Conservation (phyloP, 768 basidiomycete species). For the Suillus subluteus region DNA sequence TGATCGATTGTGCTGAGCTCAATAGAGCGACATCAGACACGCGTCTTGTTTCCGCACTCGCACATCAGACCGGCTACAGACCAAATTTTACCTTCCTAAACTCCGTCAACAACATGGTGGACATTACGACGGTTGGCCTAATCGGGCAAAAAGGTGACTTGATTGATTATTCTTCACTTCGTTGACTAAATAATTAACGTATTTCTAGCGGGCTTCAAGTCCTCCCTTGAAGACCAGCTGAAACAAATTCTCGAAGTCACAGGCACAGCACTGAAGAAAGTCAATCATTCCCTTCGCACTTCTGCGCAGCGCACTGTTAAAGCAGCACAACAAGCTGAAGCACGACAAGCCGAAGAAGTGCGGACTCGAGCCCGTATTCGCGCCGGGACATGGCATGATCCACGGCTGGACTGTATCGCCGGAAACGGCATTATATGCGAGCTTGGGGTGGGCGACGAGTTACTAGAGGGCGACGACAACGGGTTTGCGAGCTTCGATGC, state of each 20-base stretch:
- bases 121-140: slow-evolving; percentile 90
- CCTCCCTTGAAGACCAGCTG: slow-evolving; percentile 79
- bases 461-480: slow-evolving; percentile 42
- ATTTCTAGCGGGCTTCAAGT: slow-evolving; percentile 75
- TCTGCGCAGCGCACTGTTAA: slow-evolving; percentile 45
- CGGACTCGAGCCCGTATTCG: slow-evolving; percentile 51
- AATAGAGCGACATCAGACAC: slow-evolving; percentile 71
- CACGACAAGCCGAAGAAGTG: slow-evolving; percentile 40
- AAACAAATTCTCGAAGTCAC: slow-evolving; percentile 84
- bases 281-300: slow-evolving; percentile 53
- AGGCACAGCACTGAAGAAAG: slow-evolving; percentile 67
- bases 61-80: slow-evolving; percentile 85
- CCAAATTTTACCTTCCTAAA: slow-evolving; percentile 87
- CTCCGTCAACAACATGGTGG: slow-evolving; percentile 81
- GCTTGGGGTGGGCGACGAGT: slow-evolving; percentile 82
- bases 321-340: slow-evolving; percentile 40
- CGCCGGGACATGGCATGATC: slow-evolving; percentile 83
- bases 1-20: slow-evolving; percentile 85
- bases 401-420: slow-evolving; percentile 79
- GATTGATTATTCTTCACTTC: not conserved
- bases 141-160: slow-evolving; percentile 88
- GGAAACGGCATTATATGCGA: slow-evolving; percentile 89
- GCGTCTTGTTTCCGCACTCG: slow-evolving; percentile 67
- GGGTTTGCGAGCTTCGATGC: slow-evolving; percentile 24
- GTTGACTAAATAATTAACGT: not conserved